Conservation (phyloP, 2,329 filamentous ascomycete genomes). For the Periglandula ipomoeae region DNA sequence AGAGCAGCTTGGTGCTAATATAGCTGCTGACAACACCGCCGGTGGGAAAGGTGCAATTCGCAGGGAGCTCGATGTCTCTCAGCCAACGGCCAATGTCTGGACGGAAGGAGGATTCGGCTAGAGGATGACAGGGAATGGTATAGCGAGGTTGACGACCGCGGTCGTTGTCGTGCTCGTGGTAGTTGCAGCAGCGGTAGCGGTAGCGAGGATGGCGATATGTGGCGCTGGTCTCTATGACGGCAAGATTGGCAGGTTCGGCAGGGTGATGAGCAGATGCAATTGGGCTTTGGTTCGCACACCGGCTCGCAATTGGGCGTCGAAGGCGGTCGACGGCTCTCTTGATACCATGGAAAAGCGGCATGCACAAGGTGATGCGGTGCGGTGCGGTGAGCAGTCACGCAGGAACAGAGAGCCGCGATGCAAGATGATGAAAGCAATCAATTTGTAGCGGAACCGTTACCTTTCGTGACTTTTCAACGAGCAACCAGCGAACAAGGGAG, state of each 20-base stretch:
- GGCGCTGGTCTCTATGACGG: too few relatives aligned
- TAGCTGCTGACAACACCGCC: not conserved
- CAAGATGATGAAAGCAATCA: too few relatives aligned
- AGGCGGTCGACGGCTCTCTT: too few relatives aligned
- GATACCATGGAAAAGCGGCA: too few relatives aligned
- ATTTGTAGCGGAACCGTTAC: too few relatives aligned
- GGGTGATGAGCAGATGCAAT: not conserved
- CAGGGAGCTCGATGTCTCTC: not conserved
- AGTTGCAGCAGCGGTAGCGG: not conserved
- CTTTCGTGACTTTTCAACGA: too few relatives aligned
- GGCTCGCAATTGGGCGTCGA: not conserved
- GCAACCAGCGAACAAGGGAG: too few relatives aligned
- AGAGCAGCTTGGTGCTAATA: not conserved
- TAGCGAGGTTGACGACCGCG: not conserved
- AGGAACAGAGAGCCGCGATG: too few relatives aligned
- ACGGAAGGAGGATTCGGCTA: not conserved
- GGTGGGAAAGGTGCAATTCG: not conserved
- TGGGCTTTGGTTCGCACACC: not conserved
- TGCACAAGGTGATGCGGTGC: too few relatives aligned
- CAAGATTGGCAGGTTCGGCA: not conserved
- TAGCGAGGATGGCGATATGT: not conserved
- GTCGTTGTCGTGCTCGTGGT: not conserved
- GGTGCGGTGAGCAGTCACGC: too few relatives aligned
- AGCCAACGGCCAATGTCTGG: not conserved
- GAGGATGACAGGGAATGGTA: too few relatives aligned